Percentiles rank a stretch among this genome's conserved stretches.
Evolutionary conservation across 2,329 filamentous ascomycete genomes (phyloP).

Genomic region (Trichophyton mentagrophytes): DNA sequence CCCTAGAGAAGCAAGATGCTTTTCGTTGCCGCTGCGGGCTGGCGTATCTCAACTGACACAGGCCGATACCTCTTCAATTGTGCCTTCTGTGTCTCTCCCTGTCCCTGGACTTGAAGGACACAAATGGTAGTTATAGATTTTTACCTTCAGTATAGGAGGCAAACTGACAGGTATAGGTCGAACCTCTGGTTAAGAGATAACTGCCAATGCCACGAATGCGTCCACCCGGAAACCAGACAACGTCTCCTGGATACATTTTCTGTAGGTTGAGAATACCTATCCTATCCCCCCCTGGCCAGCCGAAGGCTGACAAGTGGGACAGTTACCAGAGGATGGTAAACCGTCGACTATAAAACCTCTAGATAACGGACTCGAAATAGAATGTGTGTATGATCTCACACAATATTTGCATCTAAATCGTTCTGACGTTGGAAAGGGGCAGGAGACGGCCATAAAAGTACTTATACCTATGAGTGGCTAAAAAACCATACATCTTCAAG

Average conservation of each 20-base stretch:
- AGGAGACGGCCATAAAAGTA: slow-evolving; percentile 53
- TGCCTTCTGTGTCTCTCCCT: neutral
- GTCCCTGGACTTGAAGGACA: neutral
- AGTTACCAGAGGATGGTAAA: slow-evolving; percentile 19
- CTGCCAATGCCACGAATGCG: slow-evolving; percentile 54
- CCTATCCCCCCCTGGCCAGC: neutral
- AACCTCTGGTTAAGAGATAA: slow-evolving; percentile 43
- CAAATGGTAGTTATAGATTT: neutral
- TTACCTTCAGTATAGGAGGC: too few relatives aligned
- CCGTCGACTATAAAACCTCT: slow-evolving; percentile 22
- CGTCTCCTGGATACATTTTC: slow-evolving; percentile 55
- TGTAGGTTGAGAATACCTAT: slow-evolving; percentile 6
- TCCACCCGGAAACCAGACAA: slow-evolving; percentile 59
- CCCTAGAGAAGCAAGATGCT: neutral
- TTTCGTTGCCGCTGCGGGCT: neutral
- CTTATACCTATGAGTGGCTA: slow-evolving; percentile 54
- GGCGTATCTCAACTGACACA: neutral
- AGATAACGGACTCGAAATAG: slow-evolving; percentile 34
- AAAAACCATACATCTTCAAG: slow-evolving; percentile 27
- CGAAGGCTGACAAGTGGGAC: neutral
- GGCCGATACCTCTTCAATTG: neutral
- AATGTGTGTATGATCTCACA: slow-evolving; percentile 32
- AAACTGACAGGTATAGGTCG: slow-evolving; percentile 6
- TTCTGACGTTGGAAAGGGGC: slow-evolving; percentile 40
- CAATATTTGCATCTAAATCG: neutral